Percentiles rank a stretch among this genome's conserved stretches.
phyloP scores from a whole-genome alignment of 768 basidiomycete species.

The Kwoniella sp. region DNA sequence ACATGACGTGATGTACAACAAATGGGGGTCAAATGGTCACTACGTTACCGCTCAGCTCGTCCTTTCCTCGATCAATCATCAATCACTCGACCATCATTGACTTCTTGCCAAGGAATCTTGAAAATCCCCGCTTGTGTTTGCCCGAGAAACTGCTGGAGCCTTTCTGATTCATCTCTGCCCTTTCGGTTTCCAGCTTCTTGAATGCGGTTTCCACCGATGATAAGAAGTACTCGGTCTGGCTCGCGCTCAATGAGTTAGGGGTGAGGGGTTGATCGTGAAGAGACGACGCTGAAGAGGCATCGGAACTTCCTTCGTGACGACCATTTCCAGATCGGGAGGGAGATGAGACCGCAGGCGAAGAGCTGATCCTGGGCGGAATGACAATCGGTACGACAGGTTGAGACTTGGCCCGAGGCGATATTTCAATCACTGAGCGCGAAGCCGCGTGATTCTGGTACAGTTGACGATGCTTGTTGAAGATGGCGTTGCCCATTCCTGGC shows the following conservation, averaged over 20 bases:
- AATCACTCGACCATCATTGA: neutral
- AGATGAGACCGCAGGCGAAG: slow-evolving; percentile 9
- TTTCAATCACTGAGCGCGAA: slow-evolving; percentile 20
- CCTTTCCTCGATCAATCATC: neutral
- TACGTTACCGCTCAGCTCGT: too few species aligned
- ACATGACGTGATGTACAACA: neutral
- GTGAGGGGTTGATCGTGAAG: slow-evolving; percentile 4
- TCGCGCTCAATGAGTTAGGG: slow-evolving; percentile 11
- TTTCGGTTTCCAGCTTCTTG: slow-evolving; percentile 20
- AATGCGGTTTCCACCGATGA: slow-evolving; percentile 22
- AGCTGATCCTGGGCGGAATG: slow-evolving; percentile 11
- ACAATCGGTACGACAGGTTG: neutral
- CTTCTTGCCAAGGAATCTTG: slow-evolving; percentile 17
- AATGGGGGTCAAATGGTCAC: neutral
- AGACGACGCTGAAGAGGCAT: slow-evolving; percentile 6
- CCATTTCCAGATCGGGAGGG: neutral
- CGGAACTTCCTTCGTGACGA: neutral
- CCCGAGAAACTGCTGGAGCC: neutral
- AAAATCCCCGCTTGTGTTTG: slow-evolving; percentile 22
- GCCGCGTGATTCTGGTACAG: slow-evolving; percentile 25
- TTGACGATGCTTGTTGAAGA: slow-evolving; percentile 18
- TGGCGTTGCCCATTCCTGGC: slow-evolving; percentile 16
- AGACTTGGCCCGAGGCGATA: slow-evolving; percentile 10
- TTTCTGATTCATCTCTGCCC: slow-evolving; percentile 16
- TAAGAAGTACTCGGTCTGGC: slow-evolving; percentile 24